These are phyloP conservation scores for Cercis canadensis DNA, from an alignment of 306 rosid genomes.

Conservation along the genomic window DNA sequence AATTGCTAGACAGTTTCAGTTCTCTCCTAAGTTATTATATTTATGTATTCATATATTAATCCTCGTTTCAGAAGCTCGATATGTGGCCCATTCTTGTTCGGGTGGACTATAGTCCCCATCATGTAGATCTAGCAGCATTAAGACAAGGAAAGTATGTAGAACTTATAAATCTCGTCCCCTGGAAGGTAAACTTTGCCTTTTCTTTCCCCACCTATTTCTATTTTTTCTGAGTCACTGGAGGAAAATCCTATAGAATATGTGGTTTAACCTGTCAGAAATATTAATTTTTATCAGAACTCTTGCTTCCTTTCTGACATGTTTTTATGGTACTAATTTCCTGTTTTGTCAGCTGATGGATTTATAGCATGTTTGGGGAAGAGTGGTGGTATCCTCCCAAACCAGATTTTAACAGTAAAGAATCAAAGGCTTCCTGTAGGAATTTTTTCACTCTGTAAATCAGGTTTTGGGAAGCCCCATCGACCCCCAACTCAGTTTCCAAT, in stretches of 20 bases:
- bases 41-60: conserved; percentile 35
- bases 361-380: too few species aligned
- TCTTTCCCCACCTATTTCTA: not conserved
- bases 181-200: conserved; percentile 74
- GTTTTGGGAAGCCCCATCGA: too few species aligned
- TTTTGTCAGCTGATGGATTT: conserved; percentile 20
- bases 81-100: conserved; percentile 83
- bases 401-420: too few species aligned
- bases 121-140: conserved; percentile 87
- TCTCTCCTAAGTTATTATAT: conserved; percentile 30
- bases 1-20: not conserved
- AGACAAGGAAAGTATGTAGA: conserved; percentile 89
- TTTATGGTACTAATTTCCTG: conserved; percentile 14
- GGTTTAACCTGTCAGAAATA: too few species aligned
- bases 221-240: not conserved
- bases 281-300: too few species aligned
- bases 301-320: not conserved
- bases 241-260: too few species aligned
- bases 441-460: too few species aligned
- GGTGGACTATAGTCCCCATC: conserved; percentile 87
- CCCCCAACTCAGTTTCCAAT: too few species aligned
- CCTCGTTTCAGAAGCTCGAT: conserved; percentile 80
- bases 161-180: conserved; percentile 89
- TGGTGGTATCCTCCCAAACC: too few species aligned
- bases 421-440: too few species aligned